phyloP scores from a whole-genome alignment of 371 early-diverging fungal species.

The Lichtheimia ramosa region DNA sequence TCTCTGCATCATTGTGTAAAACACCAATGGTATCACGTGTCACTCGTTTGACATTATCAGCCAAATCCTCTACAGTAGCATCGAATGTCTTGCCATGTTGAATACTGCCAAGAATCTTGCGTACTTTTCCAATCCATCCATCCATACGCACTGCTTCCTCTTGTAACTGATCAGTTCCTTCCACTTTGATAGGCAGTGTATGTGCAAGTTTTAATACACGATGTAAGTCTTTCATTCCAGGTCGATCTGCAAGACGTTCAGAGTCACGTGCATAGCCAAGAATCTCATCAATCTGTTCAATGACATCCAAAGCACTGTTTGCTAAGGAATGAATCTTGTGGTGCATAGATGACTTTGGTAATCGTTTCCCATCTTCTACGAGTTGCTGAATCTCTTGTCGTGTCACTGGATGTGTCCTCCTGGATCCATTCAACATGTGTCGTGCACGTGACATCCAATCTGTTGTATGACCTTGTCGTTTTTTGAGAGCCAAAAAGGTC shows the following conservation, averaged over 20 bases:
- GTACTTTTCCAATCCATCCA: conserved; percentile 12
- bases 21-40: too few relatives aligned
- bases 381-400: background rate
- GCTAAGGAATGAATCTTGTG: conserved; percentile 8
- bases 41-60: conserved; percentile 6
- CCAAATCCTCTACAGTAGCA: conserved; percentile 10
- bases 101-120: conserved; percentile 3
- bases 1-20: background rate
- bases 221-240: conserved; percentile 7
- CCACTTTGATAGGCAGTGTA: conserved; percentile 11
- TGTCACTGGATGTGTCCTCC: background rate
- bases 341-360: conserved; percentile 6
- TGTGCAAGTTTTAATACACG: conserved; percentile 10
- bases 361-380: background rate
- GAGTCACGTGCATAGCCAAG: conserved; percentile 2
- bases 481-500: conserved; percentile 1
- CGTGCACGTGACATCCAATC: conserved; percentile 18
- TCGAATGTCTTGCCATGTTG: conserved; percentile 1
- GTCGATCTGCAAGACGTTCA: conserved; percentile 9
- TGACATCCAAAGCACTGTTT: conserved; percentile 4
- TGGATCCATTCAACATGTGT: conserved; percentile 33
- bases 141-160: conserved; percentile 11
- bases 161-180: conserved; percentile 4
- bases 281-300: conserved; percentile 4
- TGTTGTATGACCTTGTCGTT: conserved; percentile 1